Evolutionary conservation across 352 stramenopile genomes (phyloP), one percentile per base, ranked within the genome.

Genomic region (Phytophthora cactorum): DNA sequence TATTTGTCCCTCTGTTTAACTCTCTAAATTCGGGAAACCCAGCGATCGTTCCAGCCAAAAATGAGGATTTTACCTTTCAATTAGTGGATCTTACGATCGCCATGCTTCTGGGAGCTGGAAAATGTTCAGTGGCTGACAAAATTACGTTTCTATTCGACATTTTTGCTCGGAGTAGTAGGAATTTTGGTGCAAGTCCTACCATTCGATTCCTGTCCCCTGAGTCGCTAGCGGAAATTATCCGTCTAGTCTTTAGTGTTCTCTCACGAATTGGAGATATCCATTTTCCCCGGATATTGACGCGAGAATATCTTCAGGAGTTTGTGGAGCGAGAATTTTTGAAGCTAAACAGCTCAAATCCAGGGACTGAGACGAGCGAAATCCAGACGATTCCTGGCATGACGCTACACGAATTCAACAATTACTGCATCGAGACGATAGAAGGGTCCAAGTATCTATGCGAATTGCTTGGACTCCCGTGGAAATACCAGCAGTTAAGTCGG

Each of bases 81-180:
- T 25, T 93, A 7, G 36, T 90, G 53, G 77, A 88, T 2, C 63
- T 91, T 14, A 68, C 79, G 1, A 51, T 83, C 2, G 70, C 79
- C 0, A 38, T 95, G 22, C 57, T 97, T 1, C 36, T 95, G 22
- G 81, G 89, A 1, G 29, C 84, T 31, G 77, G 75, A 9, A 74
- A 49, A 5, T 81, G 81, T 32, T 56, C 64, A 5, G 32, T 97
- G 11, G 58, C 61, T 4, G 77, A 83, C 22, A 96, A 95, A 59
- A 78, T 96, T 22, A 70, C 68, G 9, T 93, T 96, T 44, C 28
- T 96, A 1, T 93, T 96, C 57, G 52, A 80, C 2, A 77, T 96
- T 43, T 97, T 94, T 53, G 65, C 51, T 36, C 53, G 43, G 10
- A 72, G 45, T 54, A 77, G 15, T 29, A 58, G 52, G 27, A 52